These are phyloP conservation scores for Pichia cactophila DNA, from an alignment of 1,139 yeast genomes.

Conservation along the genomic window DNA sequence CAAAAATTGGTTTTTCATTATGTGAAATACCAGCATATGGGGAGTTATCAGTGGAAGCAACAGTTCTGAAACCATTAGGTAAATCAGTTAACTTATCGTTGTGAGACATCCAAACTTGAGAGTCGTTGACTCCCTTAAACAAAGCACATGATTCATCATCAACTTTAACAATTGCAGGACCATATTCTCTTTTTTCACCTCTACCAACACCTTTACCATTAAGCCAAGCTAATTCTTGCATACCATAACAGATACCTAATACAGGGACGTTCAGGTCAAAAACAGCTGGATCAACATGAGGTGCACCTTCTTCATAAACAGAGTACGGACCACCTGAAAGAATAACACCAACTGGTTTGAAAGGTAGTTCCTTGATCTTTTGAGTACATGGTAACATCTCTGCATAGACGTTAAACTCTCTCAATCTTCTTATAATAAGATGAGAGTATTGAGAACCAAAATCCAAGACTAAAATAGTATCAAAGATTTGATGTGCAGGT, in stretches of 20 bases:
- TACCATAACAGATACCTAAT: slow-evolving; percentile 97
- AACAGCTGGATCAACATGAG: slow-evolving; percentile 93
- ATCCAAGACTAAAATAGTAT: slow-evolving; percentile 94
- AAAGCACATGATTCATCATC: slow-evolving; percentile 61
- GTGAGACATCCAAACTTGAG: slow-evolving; percentile 99
- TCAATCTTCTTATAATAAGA: slow-evolving; percentile 90
- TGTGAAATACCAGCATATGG: slow-evolving; percentile 93
- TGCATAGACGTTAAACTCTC: slow-evolving; percentile 97
- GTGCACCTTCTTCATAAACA: slow-evolving; percentile 90
- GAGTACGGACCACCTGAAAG: slow-evolving; percentile 98
- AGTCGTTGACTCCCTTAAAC: slow-evolving; percentile 83
- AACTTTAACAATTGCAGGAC: slow-evolving; percentile 82
- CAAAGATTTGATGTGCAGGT: slow-evolving; percentile 52
- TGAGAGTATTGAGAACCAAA: slow-evolving; percentile 98
- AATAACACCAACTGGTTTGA: slow-evolving; percentile 96
- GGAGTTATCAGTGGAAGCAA: slow-evolving; percentile 89
- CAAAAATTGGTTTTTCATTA: slow-evolving; percentile 66
- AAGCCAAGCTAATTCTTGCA: slow-evolving; percentile 99
- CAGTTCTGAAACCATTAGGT: slow-evolving; percentile 83
- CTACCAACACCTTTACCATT: slow-evolving; percentile 93
- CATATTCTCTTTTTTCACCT: slow-evolving; percentile 97
- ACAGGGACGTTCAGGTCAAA: slow-evolving; percentile 90
- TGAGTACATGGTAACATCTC: slow-evolving; percentile 99
- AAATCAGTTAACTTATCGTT: slow-evolving; percentile 91
- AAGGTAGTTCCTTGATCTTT: slow-evolving; percentile 80